Percentiles rank a stretch among this genome's conserved stretches.
Evolutionary conservation across 1,284 basidiomycete genomes (phyloP).

Genomic region (Fomitopsis pinicola): DNA sequence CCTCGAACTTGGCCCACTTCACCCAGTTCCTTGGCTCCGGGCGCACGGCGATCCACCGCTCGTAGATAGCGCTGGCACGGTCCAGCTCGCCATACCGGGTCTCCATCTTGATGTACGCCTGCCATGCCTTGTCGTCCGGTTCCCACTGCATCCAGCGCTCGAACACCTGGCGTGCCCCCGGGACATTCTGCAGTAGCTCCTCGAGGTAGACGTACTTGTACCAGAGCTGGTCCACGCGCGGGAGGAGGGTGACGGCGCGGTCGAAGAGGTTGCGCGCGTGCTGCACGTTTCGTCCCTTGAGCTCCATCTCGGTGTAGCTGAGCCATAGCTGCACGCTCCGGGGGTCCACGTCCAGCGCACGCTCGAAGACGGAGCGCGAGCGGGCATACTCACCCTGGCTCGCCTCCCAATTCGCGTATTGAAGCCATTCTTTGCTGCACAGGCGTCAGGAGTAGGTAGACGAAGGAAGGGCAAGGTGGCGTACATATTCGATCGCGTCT

Average conservation of each 20-base stretch:
- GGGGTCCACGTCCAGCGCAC: conserved; percentile 93
- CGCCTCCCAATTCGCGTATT: conserved; percentile 89
- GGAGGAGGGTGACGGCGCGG: conserved; percentile 92
- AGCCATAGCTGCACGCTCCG: conserved; percentile 90
- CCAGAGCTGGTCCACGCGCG: conserved; percentile 94
- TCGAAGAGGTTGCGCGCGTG: conserved; percentile 97
- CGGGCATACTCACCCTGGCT: conserved; percentile 94
- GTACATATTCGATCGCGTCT: conserved; percentile 84
- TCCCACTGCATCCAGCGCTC: conserved; percentile 99
- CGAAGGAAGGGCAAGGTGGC: background rate
- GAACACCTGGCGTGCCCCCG: conserved; percentile 95
- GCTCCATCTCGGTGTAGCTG: conserved; percentile 96
- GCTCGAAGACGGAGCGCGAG: conserved; percentile 92
- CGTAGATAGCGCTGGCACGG: conserved; percentile 89
- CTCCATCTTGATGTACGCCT: conserved; percentile 97
- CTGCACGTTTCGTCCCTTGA: conserved; percentile 95
- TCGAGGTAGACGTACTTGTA: conserved; percentile 99
- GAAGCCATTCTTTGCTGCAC: conserved; percentile 72
- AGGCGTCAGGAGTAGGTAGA: conserved; percentile 3
- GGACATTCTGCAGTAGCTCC: conserved; percentile 93
- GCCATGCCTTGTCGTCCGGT: conserved; percentile 99
- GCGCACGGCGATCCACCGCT: conserved; percentile 90
- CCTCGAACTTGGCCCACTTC: conserved; percentile 97
- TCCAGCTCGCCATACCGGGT: conserved; percentile 91
- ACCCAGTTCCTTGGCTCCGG: conserved; percentile 97